Evolutionary conservation across 2,329 filamentous ascomycete species (phyloP), one percentile per base, ranked within the genome.

Genomic region (Aspergillus carbonarius): DNA sequence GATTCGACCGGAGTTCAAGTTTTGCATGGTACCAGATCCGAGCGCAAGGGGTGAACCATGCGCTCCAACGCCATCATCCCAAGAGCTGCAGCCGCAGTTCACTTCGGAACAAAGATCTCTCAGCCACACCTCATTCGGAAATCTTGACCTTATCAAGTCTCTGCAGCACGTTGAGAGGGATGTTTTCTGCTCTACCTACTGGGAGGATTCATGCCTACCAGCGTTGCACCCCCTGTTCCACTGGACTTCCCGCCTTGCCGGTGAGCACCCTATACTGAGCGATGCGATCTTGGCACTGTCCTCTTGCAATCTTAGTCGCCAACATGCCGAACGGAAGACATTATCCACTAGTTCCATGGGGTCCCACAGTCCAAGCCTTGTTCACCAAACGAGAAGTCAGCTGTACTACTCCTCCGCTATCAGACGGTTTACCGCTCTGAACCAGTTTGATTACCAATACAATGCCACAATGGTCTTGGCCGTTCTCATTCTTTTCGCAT

Each of bases 401-500:
- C 46, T 67, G 15, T 68, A 68, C 46, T 68, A 68, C 48, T 68
- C 66, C 1, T 64, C 61, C 12, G 66, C 66, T 1, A 68, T 68
- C 32, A 51, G 34, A 15, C 57, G 18, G 35, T 57, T 68, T n/a
- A 52, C 52, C 2, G 13, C 55, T 2, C 10, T 67, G 10, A 59
- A 32, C 13, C 27, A 39, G 49, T 3, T 13, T 1, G 63, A 65
- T n/a, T 51, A 42, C 39, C 42, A 32, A 7, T 15, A 30, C 4
- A 61, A 64, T 13, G 3, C 54, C 5, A 53, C 37, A 5, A 37
- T 59, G 8, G 9, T 63, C 0, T 42, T 69, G 1, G 58, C 40
- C 1, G 59, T 67, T 0, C 52, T 68, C 0, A 55, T 65, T 8
- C 17, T 65, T 5, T 69, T 69, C 37, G 66, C 59, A 4, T 54